A percentile compares a stretch with the other conserved stretches of the same genome.
These are phyloP conservation scores for Hortiboletus campestris DNA, from an alignment of 768 basidiomycete species.

Conservation along the genomic window DNA sequence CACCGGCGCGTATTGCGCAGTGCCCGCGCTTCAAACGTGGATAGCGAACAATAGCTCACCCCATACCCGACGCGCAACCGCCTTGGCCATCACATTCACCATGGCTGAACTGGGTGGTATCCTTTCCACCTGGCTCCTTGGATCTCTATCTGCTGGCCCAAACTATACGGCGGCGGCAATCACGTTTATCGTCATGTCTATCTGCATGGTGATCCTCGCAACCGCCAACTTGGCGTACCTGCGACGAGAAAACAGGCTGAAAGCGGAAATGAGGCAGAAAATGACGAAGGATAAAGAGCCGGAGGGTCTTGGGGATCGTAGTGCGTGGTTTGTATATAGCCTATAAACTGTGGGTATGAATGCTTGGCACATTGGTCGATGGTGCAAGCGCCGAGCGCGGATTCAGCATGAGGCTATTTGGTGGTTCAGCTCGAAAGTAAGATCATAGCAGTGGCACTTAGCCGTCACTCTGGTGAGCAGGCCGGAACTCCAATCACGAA, in stretches of 20 bases:
- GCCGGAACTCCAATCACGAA: too few relatives aligned
- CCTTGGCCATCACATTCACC: constrained; percentile 55
- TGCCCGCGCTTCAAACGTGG: constrained; percentile 59
- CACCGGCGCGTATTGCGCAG: constrained; percentile 47
- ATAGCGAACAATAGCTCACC: constrained; percentile 61
- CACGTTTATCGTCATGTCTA: constrained; percentile 36
- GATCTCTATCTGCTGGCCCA: constrained; percentile 47
- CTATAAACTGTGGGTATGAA: constrained; percentile 27
- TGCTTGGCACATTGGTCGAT: neutral
- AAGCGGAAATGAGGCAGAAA: constrained; percentile 36
- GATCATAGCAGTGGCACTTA: neutral
- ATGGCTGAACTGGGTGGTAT: constrained; percentile 59
- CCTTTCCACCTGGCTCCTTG: constrained; percentile 60
- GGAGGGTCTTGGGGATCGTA: constrained; percentile 46
- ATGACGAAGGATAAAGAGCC: constrained; percentile 38
- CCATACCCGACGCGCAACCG: constrained; percentile 54
- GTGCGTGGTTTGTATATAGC: constrained; percentile 56
- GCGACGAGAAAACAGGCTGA: constrained; percentile 43
- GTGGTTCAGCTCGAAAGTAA: neutral
- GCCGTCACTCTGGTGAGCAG: too few relatives aligned
- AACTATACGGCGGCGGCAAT: constrained; percentile 48
- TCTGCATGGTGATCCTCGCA: constrained; percentile 38
- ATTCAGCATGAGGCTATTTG: too few relatives aligned
- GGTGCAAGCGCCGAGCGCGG: too few relatives aligned
- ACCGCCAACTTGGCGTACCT: constrained; percentile 43